Conservation (phyloP, 768 basidiomycete species). For the Lactarius hengduanensis region DNA sequence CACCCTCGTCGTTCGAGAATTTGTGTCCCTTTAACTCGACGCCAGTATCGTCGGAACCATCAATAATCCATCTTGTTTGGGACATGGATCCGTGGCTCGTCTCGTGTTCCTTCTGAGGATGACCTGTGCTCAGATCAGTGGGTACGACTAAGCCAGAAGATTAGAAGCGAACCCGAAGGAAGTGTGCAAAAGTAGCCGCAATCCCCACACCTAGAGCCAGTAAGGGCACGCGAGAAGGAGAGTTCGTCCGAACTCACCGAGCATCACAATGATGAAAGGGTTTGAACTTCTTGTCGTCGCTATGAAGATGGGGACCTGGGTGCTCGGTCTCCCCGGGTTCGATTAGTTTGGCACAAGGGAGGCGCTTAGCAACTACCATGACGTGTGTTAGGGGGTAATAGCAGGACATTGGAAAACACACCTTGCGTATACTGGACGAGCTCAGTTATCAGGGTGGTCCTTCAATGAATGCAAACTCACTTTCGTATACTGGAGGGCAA, state of each 20-base stretch:
- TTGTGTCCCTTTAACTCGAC: conserved; percentile 55
- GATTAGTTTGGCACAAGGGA: conserved; percentile 48
- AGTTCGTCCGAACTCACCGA: conserved; percentile 34
- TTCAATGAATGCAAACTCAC: conserved; percentile 32
- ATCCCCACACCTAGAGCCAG: conserved; percentile 43
- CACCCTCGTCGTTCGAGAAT: conserved; percentile 54
- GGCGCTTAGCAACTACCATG: conserved; percentile 45
- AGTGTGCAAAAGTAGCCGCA: conserved; percentile 59
- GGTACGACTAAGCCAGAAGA: neutral
- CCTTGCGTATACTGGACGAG: conserved; percentile 50
- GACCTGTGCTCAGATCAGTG: conserved; percentile 38
- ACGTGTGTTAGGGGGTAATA: neutral
- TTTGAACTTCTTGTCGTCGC: conserved; percentile 36
- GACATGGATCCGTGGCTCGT: conserved; percentile 65
- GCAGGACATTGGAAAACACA: conserved; percentile 25
- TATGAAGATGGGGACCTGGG: conserved; percentile 49
- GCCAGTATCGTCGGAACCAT: conserved; percentile 49
- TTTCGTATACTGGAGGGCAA: conserved; percentile 63
- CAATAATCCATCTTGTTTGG: conserved; percentile 52
- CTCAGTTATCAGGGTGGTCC: neutral
- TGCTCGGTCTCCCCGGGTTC: conserved; percentile 44
- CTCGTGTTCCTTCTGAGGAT: conserved; percentile 58
- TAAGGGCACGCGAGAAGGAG: neutral
- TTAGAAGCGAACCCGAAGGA: conserved; percentile 44
- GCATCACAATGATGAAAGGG: conserved; percentile 55